Conservation (phyloP, 2,329 filamentous ascomycete species). For the Pestalotiopsis sp. region DNA sequence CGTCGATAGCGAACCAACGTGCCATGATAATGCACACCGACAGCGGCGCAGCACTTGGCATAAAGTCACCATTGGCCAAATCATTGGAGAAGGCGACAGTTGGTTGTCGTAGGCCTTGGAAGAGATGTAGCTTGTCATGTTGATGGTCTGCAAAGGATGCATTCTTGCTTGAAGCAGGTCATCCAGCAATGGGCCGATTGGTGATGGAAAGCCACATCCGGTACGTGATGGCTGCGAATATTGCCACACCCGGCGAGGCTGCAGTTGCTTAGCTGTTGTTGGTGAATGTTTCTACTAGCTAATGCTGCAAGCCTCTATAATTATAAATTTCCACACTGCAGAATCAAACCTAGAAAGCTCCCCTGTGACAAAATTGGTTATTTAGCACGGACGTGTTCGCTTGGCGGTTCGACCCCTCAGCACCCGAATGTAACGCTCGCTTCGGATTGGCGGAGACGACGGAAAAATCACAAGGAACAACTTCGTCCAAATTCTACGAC, state of each 20-base stretch:
- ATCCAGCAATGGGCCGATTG: background rate
- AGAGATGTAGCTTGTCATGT: background rate
- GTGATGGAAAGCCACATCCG: background rate
- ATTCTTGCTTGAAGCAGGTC: background rate
- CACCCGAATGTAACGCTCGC: background rate
- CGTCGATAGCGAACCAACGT: background rate
- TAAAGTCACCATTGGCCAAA: background rate
- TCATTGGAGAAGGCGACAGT: background rate
- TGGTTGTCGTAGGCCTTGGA: background rate
- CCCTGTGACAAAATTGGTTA: background rate
- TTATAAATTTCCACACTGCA: background rate
- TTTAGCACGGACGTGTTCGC: background rate
- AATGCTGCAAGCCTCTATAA: background rate
- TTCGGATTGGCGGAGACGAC: background rate
- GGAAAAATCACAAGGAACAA: background rate
- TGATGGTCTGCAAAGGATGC: background rate
- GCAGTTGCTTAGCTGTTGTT: background rate
- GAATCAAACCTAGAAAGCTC: background rate
- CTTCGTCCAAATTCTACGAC: background rate
- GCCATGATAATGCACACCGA: background rate
- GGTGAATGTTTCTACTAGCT: background rate
- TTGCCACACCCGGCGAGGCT: background rate
- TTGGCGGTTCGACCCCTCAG: background rate
- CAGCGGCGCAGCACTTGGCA: slow-evolving; percentile 1
- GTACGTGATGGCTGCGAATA: background rate